phyloP scores from a whole-genome alignment of 192 early-diverging fungal genomes.

The Phycomyces blakesleeanus region DNA sequence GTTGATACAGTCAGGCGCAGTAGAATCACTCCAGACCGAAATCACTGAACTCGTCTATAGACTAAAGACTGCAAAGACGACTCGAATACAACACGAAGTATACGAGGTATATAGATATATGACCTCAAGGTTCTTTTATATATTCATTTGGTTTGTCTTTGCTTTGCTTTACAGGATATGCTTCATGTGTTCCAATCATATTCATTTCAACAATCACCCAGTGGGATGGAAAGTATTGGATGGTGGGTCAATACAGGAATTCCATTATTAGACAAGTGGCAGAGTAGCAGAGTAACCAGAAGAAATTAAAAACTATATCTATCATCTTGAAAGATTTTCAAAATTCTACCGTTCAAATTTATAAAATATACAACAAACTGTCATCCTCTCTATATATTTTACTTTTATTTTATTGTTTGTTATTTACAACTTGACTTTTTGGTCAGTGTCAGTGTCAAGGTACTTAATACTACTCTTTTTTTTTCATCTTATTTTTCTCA shows the following conservation, averaged over 20 bases:
- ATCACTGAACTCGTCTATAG: constrained; percentile 37
- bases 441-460: no score
- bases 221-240: constrained; percentile 27
- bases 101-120: constrained; percentile 18
- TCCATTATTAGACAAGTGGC: constrained; percentile 9
- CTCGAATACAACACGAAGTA: constrained; percentile 23
- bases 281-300: not conserved
- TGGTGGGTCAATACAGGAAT: constrained; percentile 23
- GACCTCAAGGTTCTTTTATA: no score
- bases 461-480: not conserved
- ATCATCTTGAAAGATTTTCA: no score
- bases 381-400: no score
- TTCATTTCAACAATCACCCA: constrained; percentile 20
- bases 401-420: no score
- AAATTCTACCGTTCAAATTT: no score
- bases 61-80: constrained; percentile 15
- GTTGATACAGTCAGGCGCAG: constrained; percentile 52
- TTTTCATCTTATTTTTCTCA: not conserved
- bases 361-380: no score
- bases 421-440: no score
- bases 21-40: constrained; percentile 44
- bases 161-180: constrained; percentile 20
- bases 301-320: not conserved
- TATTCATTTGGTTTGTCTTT: constrained; percentile 1
- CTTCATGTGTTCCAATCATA: constrained; percentile 33